Base-by-base conservation (phyloP, 2,329 filamentous ascomycete species). In the Paecilomyces fulvus region DNA sequence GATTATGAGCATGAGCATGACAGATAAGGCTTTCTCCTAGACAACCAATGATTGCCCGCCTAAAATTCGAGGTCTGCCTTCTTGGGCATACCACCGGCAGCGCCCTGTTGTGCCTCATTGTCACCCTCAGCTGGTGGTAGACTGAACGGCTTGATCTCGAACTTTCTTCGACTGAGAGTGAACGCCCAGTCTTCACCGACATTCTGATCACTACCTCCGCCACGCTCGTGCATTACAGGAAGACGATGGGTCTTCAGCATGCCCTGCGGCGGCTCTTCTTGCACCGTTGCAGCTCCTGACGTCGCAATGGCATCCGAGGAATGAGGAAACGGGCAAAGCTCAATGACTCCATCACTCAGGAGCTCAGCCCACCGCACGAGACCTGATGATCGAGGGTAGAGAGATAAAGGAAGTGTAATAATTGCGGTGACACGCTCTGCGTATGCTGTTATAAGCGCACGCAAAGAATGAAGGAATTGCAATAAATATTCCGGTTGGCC, bases 171-270 rank as follows among this genome's bases (percentile, higher is more conserved):
- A 70, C 90, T 96, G 53, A 99, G 75, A 59, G 86, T 92, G 71
- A 99, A 99, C 3, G 91, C 91, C 73, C 96, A 82, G 72, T 96
- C 91, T 66, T 95, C 89, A 23, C 89, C 85, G 55, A 87, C 80
- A 60, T 84, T 85, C 57, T 83, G 83, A 43, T 82, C 80, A 9
- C 84, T 86, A 12, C 90, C 90, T 1, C 91, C 91, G 1, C 94
- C 92, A 62, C 89, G 90, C 69, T 97, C 92, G 58, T 95, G 89
- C 62, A 90, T 86, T 0, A 96, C 79, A 0, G 94, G 92, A 33
- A 97, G 73, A 55, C 86, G 86, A 70, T 95, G 90, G 0, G 95
- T 83, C 59, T 86, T 88, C 17, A 97, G 75, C 73, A 97, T 83
- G 0, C 94, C 94, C 68, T 97, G 92, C 1, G 88, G 86, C 56